Evolutionary conservation across 2,329 filamentous ascomycete genomes (phyloP).

Genomic region (Exserohilum turcica): DNA sequence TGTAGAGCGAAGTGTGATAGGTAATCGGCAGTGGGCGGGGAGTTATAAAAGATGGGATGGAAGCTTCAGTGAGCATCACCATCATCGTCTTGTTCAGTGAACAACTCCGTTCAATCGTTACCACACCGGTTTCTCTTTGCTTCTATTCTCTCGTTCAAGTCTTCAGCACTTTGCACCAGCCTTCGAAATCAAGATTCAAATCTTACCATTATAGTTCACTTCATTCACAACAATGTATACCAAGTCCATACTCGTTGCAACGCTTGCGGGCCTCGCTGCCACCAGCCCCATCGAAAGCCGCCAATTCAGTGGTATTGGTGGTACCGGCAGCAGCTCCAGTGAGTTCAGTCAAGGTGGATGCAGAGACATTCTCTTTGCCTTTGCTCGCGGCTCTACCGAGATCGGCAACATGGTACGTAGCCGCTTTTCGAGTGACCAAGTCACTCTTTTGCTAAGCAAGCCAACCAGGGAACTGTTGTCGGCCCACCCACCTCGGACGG

Average conservation of each 20-base stretch:
- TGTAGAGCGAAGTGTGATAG: neutral
- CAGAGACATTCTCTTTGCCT: conserved; percentile 54
- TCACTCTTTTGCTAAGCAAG: conserved; percentile 17
- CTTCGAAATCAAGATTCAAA: neutral
- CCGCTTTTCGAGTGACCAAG: conserved; percentile 20
- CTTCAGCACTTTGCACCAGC: neutral
- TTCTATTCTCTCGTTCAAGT: conserved; percentile 2
- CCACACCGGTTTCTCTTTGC: conserved; percentile 2
- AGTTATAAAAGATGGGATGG: conserved; percentile 7
- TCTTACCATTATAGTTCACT: neutral
- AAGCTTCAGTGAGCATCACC: neutral
- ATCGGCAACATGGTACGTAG: conserved; percentile 54
- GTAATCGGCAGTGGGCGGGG: neutral
- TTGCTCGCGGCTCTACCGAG: conserved; percentile 57
- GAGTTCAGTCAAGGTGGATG: conserved; percentile 51
- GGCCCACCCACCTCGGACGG: conserved; percentile 41
- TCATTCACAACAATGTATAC: conserved; percentile 30
- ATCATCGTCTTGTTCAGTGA: neutral
- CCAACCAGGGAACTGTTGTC: conserved; percentile 43
- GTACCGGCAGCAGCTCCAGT: conserved; percentile 37
- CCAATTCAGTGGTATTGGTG: conserved; percentile 23
- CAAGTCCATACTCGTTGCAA: conserved; percentile 29
- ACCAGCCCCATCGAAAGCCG: conserved; percentile 34
- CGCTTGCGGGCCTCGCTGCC: conserved; percentile 27
- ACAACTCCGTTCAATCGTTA: neutral